These are phyloP conservation scores for Gyrodon lividus DNA, from an alignment of 768 basidiomycete species.

Conservation along the genomic window DNA sequence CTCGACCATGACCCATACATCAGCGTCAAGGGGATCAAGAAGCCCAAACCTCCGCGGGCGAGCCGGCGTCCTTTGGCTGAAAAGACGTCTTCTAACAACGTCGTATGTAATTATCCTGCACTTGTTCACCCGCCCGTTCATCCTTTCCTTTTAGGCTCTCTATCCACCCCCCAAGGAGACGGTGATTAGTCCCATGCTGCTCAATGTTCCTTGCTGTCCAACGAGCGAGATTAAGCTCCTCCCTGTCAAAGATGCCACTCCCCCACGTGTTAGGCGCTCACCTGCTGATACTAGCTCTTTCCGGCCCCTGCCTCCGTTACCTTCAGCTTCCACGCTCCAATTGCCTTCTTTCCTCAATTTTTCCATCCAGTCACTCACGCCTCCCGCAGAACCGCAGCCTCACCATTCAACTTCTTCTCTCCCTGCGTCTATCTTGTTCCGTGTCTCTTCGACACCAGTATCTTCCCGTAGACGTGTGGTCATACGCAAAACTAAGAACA, in stretches of 20 bases:
- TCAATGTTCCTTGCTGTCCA: constrained; percentile 6
- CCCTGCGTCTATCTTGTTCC: constrained; percentile 18
- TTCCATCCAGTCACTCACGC: constrained; percentile 21
- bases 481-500: constrained; percentile 16
- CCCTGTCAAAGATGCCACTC: constrained; percentile 11
- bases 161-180: constrained; percentile 14
- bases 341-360: constrained; percentile 39
- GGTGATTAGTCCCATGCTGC: constrained; percentile 12
- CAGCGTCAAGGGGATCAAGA: constrained; percentile 25
- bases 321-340: constrained; percentile 38
- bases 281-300: constrained; percentile 15
- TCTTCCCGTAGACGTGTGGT: constrained; percentile 13
- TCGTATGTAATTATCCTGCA: constrained; percentile 26
- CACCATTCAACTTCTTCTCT: constrained; percentile 10
- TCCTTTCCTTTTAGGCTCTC: constrained; percentile 10
- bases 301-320: constrained; percentile 34
- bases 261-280: constrained; percentile 12
- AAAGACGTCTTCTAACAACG: constrained; percentile 29
- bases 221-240: constrained; percentile 5
- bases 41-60: constrained; percentile 15
- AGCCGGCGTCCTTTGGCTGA: constrained; percentile 33
- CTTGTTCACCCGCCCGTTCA: constrained; percentile 10
- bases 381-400: constrained; percentile 7
- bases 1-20: constrained; percentile 15
- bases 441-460: constrained; percentile 13